Evolutionary conservation across 371 early-diverging fungal species (phyloP).

Genomic region (Mucor circinelloides): DNA sequence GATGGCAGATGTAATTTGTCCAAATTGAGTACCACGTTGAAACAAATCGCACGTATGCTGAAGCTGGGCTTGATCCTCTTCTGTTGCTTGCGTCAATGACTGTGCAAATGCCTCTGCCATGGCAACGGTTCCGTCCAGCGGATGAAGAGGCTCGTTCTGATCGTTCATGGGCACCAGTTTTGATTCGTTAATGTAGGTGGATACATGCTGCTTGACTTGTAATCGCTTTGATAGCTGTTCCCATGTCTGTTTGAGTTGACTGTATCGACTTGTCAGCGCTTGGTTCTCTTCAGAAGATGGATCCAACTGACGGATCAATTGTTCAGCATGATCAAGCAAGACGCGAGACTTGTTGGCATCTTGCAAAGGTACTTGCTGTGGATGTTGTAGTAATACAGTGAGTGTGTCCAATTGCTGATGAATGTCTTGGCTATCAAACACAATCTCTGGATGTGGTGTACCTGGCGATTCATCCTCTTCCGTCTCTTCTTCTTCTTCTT

Average conservation of each 20-base stretch:
- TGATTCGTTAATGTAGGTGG: slow-evolving; percentile 5
- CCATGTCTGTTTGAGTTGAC: slow-evolving; percentile 18
- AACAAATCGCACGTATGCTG: slow-evolving; percentile 9
- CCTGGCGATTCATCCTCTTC: not conserved
- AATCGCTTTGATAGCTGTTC: slow-evolving; percentile 5
- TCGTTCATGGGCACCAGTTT: slow-evolving; percentile 4
- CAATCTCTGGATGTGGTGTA: slow-evolving; percentile 20
- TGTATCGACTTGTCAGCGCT: slow-evolving; percentile 1
- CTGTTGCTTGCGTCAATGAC: slow-evolving; percentile 2
- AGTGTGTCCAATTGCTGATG: slow-evolving; percentile 16
- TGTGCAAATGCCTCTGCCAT: slow-evolving; percentile 14
- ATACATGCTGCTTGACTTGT: not conserved
- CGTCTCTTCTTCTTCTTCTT: not conserved
- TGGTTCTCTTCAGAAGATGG: slow-evolving; percentile 11
- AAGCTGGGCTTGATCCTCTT: not conserved
- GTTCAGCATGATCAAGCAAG: not conserved
- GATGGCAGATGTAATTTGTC: slow-evolving; percentile 40
- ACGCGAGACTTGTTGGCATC: not conserved
- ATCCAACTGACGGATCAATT: slow-evolving; percentile 1
- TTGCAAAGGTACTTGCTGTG: not conserved
- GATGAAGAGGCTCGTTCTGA: slow-evolving; percentile 23
- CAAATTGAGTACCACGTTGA: slow-evolving; percentile 31
- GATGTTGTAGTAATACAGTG: not conserved
- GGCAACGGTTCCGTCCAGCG: slow-evolving; percentile 39
- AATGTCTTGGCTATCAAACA: slow-evolving; percentile 6